Evolutionary conservation across 768 basidiomycete species (phyloP).

Genomic region (Hypsizygus marmoreus): DNA sequence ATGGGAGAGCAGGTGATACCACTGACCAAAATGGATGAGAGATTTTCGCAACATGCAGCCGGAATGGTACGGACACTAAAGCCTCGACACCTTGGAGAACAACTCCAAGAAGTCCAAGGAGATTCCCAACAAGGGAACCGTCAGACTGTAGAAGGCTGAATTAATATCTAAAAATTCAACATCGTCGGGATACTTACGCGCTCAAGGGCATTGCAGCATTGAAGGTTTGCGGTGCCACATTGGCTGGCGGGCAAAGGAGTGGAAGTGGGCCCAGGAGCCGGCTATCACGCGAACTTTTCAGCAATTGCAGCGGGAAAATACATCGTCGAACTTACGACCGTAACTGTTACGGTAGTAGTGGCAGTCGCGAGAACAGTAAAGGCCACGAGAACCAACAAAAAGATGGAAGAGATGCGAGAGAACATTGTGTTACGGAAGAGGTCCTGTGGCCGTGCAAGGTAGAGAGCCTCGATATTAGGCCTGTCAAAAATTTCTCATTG

Average conservation of each 20-base stretch:
- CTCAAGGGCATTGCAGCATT: constrained; percentile 28
- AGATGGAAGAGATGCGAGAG: constrained; percentile 13
- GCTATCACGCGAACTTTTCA: too few relatives aligned
- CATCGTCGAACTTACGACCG: constrained; percentile 15
- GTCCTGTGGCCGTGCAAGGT: neutral
- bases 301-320: too few relatives aligned
- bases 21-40: constrained; percentile 3
- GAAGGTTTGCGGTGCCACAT: constrained; percentile 23
- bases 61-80: constrained; percentile 22
- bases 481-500: too few relatives aligned
- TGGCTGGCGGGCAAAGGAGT: constrained; percentile 21
- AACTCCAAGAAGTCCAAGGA: constrained; percentile 27
- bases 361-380: constrained; percentile 24
- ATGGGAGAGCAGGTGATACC: constrained; percentile 35
- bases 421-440: constrained; percentile 13
- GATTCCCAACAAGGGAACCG: constrained; percentile 18
- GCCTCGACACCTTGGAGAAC: constrained; percentile 27
- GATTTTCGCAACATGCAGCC: neutral
- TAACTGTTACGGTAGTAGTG: constrained; percentile 18
- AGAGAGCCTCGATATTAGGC: too few relatives aligned
- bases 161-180: neutral
- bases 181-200: constrained; percentile 15
- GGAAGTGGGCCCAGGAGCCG: constrained; percentile 12
- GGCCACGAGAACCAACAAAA: constrained; percentile 14
- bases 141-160: constrained; percentile 19